Conservation (phyloP, 2,329 filamentous ascomycete genomes). For the Biscogniauxia sp. region DNA sequence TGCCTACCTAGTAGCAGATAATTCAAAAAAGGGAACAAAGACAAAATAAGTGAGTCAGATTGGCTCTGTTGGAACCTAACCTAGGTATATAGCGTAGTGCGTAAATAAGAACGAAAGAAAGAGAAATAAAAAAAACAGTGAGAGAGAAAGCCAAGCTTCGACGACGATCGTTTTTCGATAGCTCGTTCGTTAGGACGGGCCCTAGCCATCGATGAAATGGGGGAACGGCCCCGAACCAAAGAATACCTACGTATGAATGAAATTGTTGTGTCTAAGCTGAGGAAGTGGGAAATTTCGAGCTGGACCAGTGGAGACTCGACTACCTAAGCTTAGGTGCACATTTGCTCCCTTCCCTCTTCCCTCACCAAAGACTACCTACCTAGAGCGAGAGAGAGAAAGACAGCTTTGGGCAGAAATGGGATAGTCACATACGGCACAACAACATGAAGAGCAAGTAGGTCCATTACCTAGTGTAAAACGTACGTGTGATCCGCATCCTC, state of each 20-base stretch:
- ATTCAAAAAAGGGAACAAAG: neutral
- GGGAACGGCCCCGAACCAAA: neutral
- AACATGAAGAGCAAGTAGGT: no score
- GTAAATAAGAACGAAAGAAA: no score
- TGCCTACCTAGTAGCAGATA: neutral
- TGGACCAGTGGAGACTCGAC: no score
- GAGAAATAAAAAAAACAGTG: no score
- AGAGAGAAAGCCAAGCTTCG: neutral
- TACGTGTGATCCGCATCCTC: no score
- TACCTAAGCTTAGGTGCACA: no score
- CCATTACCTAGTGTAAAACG: no score
- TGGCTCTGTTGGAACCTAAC: neutral
- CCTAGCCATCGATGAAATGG: neutral
- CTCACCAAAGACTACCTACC: no score
- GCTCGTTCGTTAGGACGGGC: constrained; percentile 1
- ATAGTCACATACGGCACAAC: no score
- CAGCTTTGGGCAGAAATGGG: no score
- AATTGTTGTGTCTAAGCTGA: neutral
- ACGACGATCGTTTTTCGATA: constrained; percentile 10
- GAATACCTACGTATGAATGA: neutral
- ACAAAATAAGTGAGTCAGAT: neutral
- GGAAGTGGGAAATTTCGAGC: neutral
- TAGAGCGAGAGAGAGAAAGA: no score
- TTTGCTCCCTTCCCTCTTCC: no score
- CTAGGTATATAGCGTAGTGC: neutral